Base-by-base conservation (phyloP, 2,329 filamentous ascomycete species). In the Paraphoma chrysanthemicola region DNA sequence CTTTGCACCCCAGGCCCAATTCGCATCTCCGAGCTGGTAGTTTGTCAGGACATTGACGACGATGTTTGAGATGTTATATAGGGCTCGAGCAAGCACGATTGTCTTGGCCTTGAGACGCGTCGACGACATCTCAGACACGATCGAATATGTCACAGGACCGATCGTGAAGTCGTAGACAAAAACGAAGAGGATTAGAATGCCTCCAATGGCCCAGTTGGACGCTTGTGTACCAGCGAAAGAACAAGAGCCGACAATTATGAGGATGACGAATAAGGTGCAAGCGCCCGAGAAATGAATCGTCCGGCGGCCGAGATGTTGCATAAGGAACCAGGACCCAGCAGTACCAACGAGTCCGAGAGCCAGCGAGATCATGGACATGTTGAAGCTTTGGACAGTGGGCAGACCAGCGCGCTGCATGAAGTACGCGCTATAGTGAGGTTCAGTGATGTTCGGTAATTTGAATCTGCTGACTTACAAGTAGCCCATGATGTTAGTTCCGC, bases 71-170 rank as follows among this genome's bases (percentile, higher is more conserved):
- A 94, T 81, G 67, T 94, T 93, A 81, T 80, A 83, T 11, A 92
- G 79, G 57, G 91, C 90, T 51, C 93, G 88, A 1, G 90, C 92
- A 3, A 96, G 83, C 1, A 94, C 92, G 42, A 96, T 90, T 0
- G 93, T 96, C 82, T 96, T 96, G 78, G 94, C 91, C 73, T 93
- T 90, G 41, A 97, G 82, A 4, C 92, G 86, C 10, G 90, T 87
- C 0, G 91, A 92, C 0, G 91, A 92, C 45, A 96, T 79, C 75
- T 97, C 93, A 1, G 90, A 86, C 3, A 96, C 92, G 11, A 96
- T 85, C 0, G 91, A 93, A 78, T 96, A 97, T 71, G 90, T 92
- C 6, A 96, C 91, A 0, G 93, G 94, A 16, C 93, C 93, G 44
- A 97, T 92, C 0, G 91, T 91, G 48, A 93, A 82, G 74, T 96